These are phyloP conservation scores for Novakomyces olei DNA, from an alignment of 805 yeast genomes.

Conservation along the genomic window DNA sequence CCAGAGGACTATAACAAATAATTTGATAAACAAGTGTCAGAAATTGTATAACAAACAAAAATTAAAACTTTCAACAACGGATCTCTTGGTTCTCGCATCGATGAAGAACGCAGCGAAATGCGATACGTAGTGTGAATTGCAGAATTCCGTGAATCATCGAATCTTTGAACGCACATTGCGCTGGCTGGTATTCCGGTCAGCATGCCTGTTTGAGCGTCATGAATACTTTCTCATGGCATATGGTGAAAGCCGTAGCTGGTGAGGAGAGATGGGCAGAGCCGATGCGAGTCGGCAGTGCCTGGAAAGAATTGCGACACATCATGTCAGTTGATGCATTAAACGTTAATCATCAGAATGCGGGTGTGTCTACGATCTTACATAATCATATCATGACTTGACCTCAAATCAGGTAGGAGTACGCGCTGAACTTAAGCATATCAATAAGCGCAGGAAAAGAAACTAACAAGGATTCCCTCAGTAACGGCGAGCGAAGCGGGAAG, in stretches of 20 bases:
- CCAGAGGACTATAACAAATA: too few species aligned
- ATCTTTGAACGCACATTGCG: slow-evolving; percentile 27
- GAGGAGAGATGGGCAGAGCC: too few species aligned
- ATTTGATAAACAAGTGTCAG: too few species aligned
- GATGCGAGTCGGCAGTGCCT: too few species aligned
- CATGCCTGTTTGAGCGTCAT: slow-evolving; percentile 23
- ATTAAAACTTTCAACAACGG: slow-evolving; percentile 22
- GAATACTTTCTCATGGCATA: slow-evolving; percentile 17
- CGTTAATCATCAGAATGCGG: slow-evolving; percentile 8
- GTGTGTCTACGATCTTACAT: slow-evolving; percentile 3
- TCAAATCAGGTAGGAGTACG: slow-evolving; percentile 15
- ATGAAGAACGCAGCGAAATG: slow-evolving; percentile 26
- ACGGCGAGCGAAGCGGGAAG: slow-evolving; percentile 22
- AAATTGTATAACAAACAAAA: slow-evolving; percentile 1
- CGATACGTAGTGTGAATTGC: slow-evolving; percentile 23
- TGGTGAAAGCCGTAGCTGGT: too few species aligned
- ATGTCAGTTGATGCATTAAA: neutral
- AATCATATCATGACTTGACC: slow-evolving; percentile 17
- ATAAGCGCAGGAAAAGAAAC: slow-evolving; percentile 25
- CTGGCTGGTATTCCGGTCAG: slow-evolving; percentile 21
- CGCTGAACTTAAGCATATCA: slow-evolving; percentile 26
- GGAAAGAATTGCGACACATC: too few species aligned
- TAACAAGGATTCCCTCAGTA: slow-evolving; percentile 25
- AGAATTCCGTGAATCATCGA: slow-evolving; percentile 23
- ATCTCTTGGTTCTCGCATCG: slow-evolving; percentile 24